phyloP scores from a whole-genome alignment of 495 filamentous ascomycete genomes.

The Penicillium turbatum region DNA sequence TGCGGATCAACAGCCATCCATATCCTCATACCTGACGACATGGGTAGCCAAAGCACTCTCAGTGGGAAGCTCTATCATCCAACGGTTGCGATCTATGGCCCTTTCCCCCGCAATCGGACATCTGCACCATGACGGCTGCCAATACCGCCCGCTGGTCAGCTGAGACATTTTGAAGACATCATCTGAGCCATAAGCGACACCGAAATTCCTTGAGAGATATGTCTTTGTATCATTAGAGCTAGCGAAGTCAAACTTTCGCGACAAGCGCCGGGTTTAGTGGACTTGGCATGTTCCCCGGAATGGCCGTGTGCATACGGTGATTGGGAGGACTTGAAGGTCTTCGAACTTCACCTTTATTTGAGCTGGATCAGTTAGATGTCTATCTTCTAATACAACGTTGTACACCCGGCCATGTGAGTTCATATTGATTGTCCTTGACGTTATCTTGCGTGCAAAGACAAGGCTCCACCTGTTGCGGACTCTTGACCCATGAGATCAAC shows the following conservation, averaged over 20 bases:
- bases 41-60: not conserved
- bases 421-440: not conserved
- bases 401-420: not conserved
- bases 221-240: not conserved
- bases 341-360: not conserved
- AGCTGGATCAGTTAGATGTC: too few species aligned
- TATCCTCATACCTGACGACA: not conserved
- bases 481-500: not conserved
- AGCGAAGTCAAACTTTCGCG: not conserved
- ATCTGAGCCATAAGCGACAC: not conserved
- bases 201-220: not conserved
- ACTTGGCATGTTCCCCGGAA: conserved; percentile 7
- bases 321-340: not conserved
- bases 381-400: too few species aligned
- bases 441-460: not conserved
- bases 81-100: not conserved
- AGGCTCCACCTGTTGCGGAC: not conserved
- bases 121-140: conserved; percentile 11
- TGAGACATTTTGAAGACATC: not conserved
- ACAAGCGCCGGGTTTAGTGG: not conserved
- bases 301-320: conserved; percentile 2
- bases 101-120: conserved; percentile 3
- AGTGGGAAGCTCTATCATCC: not conserved
- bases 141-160: not conserved
- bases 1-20: not conserved